phyloP scores from a whole-genome alignment of 306 rosid species.

The Psophocarpus tetragonolobus region DNA sequence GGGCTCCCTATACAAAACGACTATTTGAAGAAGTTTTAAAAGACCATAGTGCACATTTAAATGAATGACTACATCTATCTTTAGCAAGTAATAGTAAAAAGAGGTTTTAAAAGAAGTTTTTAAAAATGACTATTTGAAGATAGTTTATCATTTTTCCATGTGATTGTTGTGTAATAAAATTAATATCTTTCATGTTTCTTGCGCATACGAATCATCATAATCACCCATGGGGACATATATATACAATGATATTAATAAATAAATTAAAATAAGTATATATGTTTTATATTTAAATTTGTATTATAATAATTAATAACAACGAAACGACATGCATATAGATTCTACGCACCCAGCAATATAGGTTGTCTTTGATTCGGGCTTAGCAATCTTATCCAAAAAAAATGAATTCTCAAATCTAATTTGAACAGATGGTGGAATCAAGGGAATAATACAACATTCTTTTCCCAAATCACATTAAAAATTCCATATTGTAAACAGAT shows the following conservation, averaged over 20 bases:
- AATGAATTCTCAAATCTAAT: constrained; percentile 24
- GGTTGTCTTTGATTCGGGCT: background rate
- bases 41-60: too few species aligned
- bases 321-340: constrained; percentile 21
- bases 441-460: background rate
- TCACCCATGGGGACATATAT: background rate
- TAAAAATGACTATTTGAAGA: too few species aligned
- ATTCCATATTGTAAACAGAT: constrained; percentile 11
- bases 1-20: too few species aligned
- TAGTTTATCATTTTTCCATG: too few species aligned
- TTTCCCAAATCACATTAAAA: constrained; percentile 24
- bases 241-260: background rate
- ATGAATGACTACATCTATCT: too few species aligned
- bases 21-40: too few species aligned
- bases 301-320: background rate
- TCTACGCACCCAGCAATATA: background rate
- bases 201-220: background rate
- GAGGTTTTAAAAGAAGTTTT: too few species aligned
- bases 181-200: background rate
- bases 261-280: background rate
- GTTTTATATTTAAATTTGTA: background rate
- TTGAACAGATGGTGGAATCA: constrained; percentile 31
- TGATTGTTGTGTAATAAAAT: constrained; percentile 15
- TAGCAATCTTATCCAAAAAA: constrained; percentile 35
- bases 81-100: too few species aligned